Base-by-base conservation (phyloP, 371 early-diverging fungal species). In the Mortierella sp. region DNA sequence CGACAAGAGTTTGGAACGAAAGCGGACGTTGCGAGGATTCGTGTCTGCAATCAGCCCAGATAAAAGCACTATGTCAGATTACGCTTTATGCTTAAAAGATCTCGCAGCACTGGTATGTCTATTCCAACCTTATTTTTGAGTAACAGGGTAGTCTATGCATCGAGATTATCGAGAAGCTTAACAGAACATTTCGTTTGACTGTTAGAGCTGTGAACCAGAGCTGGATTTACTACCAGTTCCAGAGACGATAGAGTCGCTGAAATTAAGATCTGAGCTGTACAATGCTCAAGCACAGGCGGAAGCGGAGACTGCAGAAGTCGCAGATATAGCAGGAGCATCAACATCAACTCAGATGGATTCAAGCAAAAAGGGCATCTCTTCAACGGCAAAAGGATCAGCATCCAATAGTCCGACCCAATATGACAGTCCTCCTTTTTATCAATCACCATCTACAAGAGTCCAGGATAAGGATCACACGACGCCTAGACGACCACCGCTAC, bases 181-280 rank as follows among this genome's bases (percentile, higher is more conserved):
- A 6, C 20, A 51, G 18, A 51, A 51, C n/a, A 8, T 18, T 18
- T 51, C 43, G 12, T 30, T 30, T 10, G 16, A 24, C 32, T 45
- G 22, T 28, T 66, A 79, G 80, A 74, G 37, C 20, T 79, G 80
- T 26, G 62, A 59, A 37, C 68, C 71, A 57, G 80, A 79, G 14
- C 40, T 71, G 35, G 75, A 74, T 58, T n/a, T 65, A 32, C 72
- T 68, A 0, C 72, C 75, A 2, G 55, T 40, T 37, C 80, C 80
- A 54, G 71, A 59, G n/a, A 35, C 74, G 20, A 24, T 78, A n/a
- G 62, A 64, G 22, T 14, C 43, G 35, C 64, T 73, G 3, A 52
- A 62, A 32, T 59, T 52, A 9, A 55, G 64, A 24, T 51, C 73
- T 3, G 47, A 47, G 20, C 60, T 62, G 24, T 51, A 60, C 6